Evolutionary conservation across 2,329 filamentous ascomycete species (phyloP).

Genomic region (Fonsecaea monophora): DNA sequence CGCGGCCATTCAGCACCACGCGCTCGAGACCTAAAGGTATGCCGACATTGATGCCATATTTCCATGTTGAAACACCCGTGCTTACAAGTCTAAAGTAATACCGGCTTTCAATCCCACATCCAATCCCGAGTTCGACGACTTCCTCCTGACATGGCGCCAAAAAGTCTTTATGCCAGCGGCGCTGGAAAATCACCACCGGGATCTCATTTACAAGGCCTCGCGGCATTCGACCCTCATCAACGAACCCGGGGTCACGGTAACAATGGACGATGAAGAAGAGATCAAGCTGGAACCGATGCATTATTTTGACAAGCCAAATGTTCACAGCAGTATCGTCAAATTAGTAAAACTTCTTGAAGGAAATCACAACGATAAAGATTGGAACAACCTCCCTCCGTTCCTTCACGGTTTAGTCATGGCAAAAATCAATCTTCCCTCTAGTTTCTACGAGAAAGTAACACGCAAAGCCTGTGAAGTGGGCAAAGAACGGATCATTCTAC

Average conservation of each 20-base stretch:
- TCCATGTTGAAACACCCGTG: background rate
- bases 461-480: constrained; percentile 48
- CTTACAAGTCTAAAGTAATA: constrained; percentile 42
- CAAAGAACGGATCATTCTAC: constrained; percentile 47
- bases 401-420: constrained; percentile 48
- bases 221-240: constrained; percentile 47
- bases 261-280: constrained; percentile 49
- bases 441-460: constrained; percentile 47
- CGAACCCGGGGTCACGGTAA: constrained; percentile 50
- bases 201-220: constrained; percentile 49
- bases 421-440: constrained; percentile 39
- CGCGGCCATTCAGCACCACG: constrained; percentile 37
- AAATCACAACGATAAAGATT: constrained; percentile 44
- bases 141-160: constrained; percentile 51
- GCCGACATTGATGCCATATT: background rate
- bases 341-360: constrained; percentile 48
- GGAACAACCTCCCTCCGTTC: constrained; percentile 51
- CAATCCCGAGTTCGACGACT: constrained; percentile 50
- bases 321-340: constrained; percentile 42
- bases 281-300: constrained; percentile 49
- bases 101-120: constrained; percentile 50
- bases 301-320: constrained; percentile 45
- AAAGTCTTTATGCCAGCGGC: constrained; percentile 53
- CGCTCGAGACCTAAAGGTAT: constrained; percentile 31
- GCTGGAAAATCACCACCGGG: constrained; percentile 47